Base-by-base conservation (phyloP, 2,329 filamentous ascomycete genomes). In the Ascochyta rabiei region DNA sequence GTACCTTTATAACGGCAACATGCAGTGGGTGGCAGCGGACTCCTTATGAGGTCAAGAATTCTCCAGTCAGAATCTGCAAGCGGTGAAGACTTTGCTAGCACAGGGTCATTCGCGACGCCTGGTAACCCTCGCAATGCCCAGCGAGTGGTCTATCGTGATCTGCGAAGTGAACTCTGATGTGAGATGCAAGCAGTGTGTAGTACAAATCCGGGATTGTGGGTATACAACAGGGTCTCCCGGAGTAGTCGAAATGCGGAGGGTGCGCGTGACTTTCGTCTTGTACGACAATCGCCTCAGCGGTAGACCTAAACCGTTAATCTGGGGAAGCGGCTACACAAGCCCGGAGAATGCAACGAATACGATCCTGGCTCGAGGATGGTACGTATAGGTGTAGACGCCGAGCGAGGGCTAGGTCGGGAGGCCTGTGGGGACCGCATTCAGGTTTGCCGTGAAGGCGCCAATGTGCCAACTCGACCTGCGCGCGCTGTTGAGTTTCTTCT, bases 31-130 rank as follows among this genome's bases (percentile, higher is more conserved):
- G 18, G 28, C 31, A 34, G 31, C 15, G 30, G 28, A 39, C 7
- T n/a, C 35, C 45, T 46, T 46, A 56, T 57, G 42, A 59, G 28
- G 40, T 61, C 43, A 18, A 56, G 45, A 46, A 43, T 9, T 31
- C 39, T 42, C 38, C 42, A 43, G 50, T 53, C 52, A 50, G 44
- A 55, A 38, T 56, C 44, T 56, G 53, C 42, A 56, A 52, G 53
- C 48, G 48, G 53, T 48, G 48, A 52, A 56, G 40, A 56, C 35
- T 56, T 41, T 56, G 53, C 48, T 44, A 52, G 53, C 30, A 51
- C 43, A 47, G 38, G 47, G 39, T 47, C 39, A 39, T 42, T 19
- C 16, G 39, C 33, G 19, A 37, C 40, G 21, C 40, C 18, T 37
- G 24, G 19, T 28, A 26, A 49, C 28, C 21, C 23, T 46, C 46